phyloP scores from a whole-genome alignment of 352 stramenopile genomes.

The Globisporangium paroecandrum region DNA sequence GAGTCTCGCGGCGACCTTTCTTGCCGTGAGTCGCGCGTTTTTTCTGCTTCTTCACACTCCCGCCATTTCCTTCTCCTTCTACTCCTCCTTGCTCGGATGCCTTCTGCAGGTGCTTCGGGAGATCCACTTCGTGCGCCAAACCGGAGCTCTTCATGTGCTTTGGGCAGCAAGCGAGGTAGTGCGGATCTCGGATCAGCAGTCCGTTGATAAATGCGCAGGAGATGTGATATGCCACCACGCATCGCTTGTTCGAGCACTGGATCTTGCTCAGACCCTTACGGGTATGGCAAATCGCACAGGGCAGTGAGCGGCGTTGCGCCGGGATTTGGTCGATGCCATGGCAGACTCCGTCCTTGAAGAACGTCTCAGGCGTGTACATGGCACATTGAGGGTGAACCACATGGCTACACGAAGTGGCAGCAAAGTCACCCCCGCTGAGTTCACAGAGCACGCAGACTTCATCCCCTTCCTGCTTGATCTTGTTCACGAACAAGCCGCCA shows the following conservation, averaged over 20 bases:
- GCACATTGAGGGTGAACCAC: conserved; percentile 77
- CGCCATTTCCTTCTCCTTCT: conserved; percentile 15
- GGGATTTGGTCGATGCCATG: conserved; percentile 60
- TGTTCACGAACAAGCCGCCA: conserved; percentile 75
- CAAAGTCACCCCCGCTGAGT: conserved; percentile 74
- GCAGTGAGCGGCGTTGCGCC: conserved; percentile 40
- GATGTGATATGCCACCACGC: conserved; percentile 62
- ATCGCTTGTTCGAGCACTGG: conserved; percentile 69
- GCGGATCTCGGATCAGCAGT: conserved; percentile 51
- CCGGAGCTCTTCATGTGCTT: conserved; percentile 74
- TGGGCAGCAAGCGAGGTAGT: conserved; percentile 74
- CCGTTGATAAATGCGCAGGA: conserved; percentile 73
- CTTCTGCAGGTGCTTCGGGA: conserved; percentile 59
- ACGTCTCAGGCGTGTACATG: conserved; percentile 85
- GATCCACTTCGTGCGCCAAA: conserved; percentile 58
- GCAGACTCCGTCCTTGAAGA: conserved; percentile 65
- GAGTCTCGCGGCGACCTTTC: conserved; percentile 31
- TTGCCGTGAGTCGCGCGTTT: conserved; percentile 14
- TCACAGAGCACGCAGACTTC: conserved; percentile 73
- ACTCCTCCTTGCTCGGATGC: conserved; percentile 19
- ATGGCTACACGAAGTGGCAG: conserved; percentile 48
- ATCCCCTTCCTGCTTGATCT: conserved; percentile 64
- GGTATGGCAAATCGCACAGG: conserved; percentile 59
- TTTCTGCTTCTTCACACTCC: conserved; percentile 9
- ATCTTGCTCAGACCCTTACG: conserved; percentile 77